phyloP scores from a whole-genome alignment of 2,329 filamentous ascomycete genomes.

The Capronia epimyces region DNA sequence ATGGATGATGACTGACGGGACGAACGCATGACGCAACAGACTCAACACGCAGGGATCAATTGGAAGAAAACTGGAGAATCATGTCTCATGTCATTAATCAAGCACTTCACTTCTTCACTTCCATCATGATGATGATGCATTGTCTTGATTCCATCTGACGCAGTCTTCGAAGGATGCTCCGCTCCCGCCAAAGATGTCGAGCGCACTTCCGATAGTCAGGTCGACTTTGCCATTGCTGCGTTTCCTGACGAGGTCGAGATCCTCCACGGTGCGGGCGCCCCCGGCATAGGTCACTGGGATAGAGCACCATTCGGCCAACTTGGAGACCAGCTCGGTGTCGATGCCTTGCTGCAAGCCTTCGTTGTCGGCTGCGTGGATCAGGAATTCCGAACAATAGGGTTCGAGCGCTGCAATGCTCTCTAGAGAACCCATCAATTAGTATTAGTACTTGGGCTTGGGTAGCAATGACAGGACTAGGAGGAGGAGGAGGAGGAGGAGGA shows the following conservation, averaged over 20 bases:
- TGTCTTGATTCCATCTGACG: constrained; percentile 69
- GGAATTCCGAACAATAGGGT: constrained; percentile 90
- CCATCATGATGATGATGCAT: constrained; percentile 27
- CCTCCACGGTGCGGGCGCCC: constrained; percentile 74
- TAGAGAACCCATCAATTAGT: constrained; percentile 39
- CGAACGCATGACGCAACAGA: too few species aligned
- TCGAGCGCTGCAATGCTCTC: constrained; percentile 76
- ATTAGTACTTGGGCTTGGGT: not conserved
- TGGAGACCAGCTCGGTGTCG: constrained; percentile 74
- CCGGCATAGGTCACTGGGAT: constrained; percentile 96
- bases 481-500: not conserved
- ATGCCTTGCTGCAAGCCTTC: constrained; percentile 90
- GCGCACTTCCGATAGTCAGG: constrained; percentile 88
- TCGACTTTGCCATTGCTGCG: constrained; percentile 79
- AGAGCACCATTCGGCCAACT: constrained; percentile 75
- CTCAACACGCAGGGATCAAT: too few species aligned
- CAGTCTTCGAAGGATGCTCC: constrained; percentile 86
- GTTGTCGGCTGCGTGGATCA: constrained; percentile 95
- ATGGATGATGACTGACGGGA: not conserved
- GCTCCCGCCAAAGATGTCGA: constrained; percentile 90
- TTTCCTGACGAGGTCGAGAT: constrained; percentile 73
- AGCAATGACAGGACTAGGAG: not conserved
- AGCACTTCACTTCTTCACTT: not conserved
- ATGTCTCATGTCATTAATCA: too few species aligned
- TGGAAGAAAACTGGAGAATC: too few species aligned